Evolutionary conservation across 2,329 filamentous ascomycete species (phyloP), one percentile per base, ranked within the genome.

Genomic region (Penicillium sumatraense): DNA sequence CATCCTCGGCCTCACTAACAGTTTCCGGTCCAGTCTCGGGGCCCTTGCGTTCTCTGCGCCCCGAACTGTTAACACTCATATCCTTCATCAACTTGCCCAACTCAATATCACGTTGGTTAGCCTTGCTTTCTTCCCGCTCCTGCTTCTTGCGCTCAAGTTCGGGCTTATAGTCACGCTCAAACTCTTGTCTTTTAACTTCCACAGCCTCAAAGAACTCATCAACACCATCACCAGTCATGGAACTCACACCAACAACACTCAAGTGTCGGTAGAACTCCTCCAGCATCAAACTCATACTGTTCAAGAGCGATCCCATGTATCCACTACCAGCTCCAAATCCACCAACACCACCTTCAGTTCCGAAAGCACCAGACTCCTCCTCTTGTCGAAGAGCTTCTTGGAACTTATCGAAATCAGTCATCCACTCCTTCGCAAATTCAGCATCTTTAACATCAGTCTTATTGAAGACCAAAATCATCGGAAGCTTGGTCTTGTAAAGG

Each of bases 401-500:
- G 78, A 99, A 99, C 1, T 90, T 87, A 63, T 99, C 95, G 68
- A 97, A 99, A 74, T 99, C 93, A 5, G 93, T 96, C 95, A 99
- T 99, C 95, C 96, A 99, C 71, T 98, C 92, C 77, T 93, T 95
- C 1, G 93, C 95, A 68, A 96, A 96, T 23, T 85, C 84, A 0
- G 92, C 91, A 68, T 96, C 89, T 73, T 96, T 91, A 38, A 96
- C 91, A 68, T 99, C 95, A 0, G 93, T 97, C 80, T 99, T 99
- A 81, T 99, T 99, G 82, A 99, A 98, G 10, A 99, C 95, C 7
- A 99, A 80, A 51, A 99, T 96, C 95, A 99, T 99, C 21, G 95
- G 95, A 0, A 99, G 82, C 73, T 96, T 96, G 2, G 93, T 98
- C 81, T 98, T 98, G 84, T 99, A 99, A 14, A 99, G 84, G 61